Evolutionary conservation across 768 basidiomycete species (phyloP), one percentile per base, ranked within the genome.

Genomic region (Pleurotus salmoneostramineus): DNA sequence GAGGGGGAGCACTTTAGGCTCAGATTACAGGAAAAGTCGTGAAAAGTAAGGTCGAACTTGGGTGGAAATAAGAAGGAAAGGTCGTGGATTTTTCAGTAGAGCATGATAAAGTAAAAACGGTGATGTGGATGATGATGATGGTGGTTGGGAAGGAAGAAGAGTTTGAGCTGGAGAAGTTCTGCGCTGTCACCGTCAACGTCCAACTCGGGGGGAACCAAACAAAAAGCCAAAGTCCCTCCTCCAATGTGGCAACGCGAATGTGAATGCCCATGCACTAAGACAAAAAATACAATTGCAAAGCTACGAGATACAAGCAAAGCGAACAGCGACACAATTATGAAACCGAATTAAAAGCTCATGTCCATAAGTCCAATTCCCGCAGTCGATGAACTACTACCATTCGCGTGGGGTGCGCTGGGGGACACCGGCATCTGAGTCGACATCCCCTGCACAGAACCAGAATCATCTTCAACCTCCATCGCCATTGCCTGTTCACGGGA

Each of bases 401-500:
- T 27, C 1, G 21, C 21, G 21, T 27, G 21, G 1, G n/a, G 21
- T 27, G 5, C 50, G 50, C 49, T 21, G 14, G 15, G 3, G n/a
- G 49, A 27, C 15, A 33, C 34, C 43, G 43, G 43, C 14, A 56
- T 50, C 33, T 32, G 21, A 32, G n/a, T n/a, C 34, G 27, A 36
- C 34, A 35, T 35, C n/a, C 37, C 14, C 33, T 50, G 14, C 14
- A 50, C 33, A 27, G 37, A 8, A 42, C 56, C 21, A 58, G 62
- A 15, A 50, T 67, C 45, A 69, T 64, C 34, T 61, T 62, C 61
- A 71, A 73, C 57, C 67, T 68, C 42, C 56, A 61, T 65, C 40
- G 67, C 33, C 48, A 34, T 61, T 59, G 65, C 44, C 51, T 65
- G 71, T 67, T 77, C 65, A 61, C 78, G 75, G 8, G 66, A 65